phyloP scores from a whole-genome alignment of 176 grass and related monocot species.

The Luzula sylvatica region DNA sequence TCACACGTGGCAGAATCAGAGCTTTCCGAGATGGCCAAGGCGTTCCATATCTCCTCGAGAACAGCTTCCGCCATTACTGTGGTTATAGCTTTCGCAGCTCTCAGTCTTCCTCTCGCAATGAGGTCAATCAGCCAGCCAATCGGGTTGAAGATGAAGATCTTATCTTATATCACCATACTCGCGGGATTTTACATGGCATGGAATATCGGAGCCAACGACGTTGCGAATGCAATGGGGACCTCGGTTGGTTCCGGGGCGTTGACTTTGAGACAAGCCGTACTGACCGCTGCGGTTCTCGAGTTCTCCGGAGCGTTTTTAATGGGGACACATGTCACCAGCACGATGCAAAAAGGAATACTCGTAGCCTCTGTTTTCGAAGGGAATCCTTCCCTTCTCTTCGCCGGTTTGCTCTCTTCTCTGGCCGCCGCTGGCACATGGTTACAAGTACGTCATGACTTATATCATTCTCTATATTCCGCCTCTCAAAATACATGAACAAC shows the following conservation, averaged over 20 bases:
- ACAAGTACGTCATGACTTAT: constrained; percentile 33
- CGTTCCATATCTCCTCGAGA: constrained; percentile 65
- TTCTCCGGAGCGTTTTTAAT: constrained; percentile 93
- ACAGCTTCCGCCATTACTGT: constrained; percentile 54
- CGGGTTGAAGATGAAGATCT: constrained; percentile 38
- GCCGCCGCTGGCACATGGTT: constrained; percentile 96
- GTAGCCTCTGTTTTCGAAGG: constrained; percentile 75
- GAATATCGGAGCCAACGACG: constrained; percentile 97
- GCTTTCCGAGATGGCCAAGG: constrained; percentile 62
- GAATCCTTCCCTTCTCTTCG: constrained; percentile 80
- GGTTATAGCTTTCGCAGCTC: constrained; percentile 61
- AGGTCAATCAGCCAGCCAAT: constrained; percentile 38
- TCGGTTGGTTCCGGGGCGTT: constrained; percentile 92
- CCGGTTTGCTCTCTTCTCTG: constrained; percentile 76
- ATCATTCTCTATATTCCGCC: neutral
- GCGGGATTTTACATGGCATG: constrained; percentile 98
- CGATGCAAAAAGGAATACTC: constrained; percentile 98
- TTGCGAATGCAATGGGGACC: constrained; percentile 98
- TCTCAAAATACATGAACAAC: too few relatives aligned
- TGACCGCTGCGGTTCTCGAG: constrained; percentile 81
- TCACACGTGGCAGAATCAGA: constrained; percentile 14
- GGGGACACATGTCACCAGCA: constrained; percentile 93
- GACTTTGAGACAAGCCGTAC: constrained; percentile 80
- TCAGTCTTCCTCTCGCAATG: constrained; percentile 59
- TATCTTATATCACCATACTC: constrained; percentile 63